phyloP scores from a whole-genome alignment of 768 basidiomycete genomes.

The Russula compacta region DNA sequence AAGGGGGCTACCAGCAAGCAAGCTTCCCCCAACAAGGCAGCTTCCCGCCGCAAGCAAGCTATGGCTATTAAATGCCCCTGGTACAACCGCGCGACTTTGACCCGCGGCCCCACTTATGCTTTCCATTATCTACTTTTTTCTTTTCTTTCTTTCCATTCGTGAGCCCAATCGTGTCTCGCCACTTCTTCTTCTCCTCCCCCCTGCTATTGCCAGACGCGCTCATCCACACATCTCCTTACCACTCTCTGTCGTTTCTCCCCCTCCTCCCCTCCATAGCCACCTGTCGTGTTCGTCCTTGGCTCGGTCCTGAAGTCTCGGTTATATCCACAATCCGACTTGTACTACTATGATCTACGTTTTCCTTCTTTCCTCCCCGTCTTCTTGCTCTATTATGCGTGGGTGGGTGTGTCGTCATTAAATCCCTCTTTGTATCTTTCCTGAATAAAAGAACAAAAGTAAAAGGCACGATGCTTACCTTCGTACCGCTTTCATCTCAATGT shows the following conservation, averaged over 20 bases:
- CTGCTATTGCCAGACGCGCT: slow-evolving; percentile 27
- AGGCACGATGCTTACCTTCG: no score
- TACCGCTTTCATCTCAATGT: background rate
- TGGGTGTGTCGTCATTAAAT: slow-evolving; percentile 12
- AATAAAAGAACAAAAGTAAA: background rate
- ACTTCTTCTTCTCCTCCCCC: slow-evolving; percentile 2
- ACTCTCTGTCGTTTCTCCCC: slow-evolving; percentile 29
- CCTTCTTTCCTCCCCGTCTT: background rate
- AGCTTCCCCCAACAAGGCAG: slow-evolving; percentile 18
- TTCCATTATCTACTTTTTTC: slow-evolving; percentile 11
- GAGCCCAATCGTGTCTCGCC: background rate
- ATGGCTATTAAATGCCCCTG: slow-evolving; percentile 19
- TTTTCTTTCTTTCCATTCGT: slow-evolving; percentile 6
- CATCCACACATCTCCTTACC: slow-evolving; percentile 30
- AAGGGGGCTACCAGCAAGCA: background rate
- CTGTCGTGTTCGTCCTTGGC: slow-evolving; percentile 34
- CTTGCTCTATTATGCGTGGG: slow-evolving; percentile 18
- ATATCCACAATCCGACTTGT: slow-evolving; percentile 36
- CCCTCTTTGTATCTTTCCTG: slow-evolving; percentile 8
- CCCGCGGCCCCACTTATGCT: slow-evolving; percentile 6
- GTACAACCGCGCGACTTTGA: background rate
- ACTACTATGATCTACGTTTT: slow-evolving; percentile 31
- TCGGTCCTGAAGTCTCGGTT: slow-evolving; percentile 32
- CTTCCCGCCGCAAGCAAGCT: slow-evolving; percentile 13
- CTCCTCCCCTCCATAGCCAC: slow-evolving; percentile 25